Base-by-base conservation (phyloP, 2,329 filamentous ascomycete genomes). In the Fusarium ambrosium region DNA sequence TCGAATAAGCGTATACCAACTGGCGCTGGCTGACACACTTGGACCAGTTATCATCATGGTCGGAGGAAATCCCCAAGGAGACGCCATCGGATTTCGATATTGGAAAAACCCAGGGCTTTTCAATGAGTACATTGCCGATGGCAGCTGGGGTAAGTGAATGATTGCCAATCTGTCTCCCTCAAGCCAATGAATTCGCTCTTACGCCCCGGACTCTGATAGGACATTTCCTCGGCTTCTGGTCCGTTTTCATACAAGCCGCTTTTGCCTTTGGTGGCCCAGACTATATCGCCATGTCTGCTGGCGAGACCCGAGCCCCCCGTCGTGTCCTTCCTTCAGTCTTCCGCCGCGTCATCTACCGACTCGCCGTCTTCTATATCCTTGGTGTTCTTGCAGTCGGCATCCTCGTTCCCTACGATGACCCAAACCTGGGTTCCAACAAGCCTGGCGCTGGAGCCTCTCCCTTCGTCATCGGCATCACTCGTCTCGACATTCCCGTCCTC, bases 291-390 rank as follows among this genome's bases (percentile, higher is more conserved):
- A 87, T 89, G 64, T 82, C 84, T 1, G 82, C 84, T 3, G 85
- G 84, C 13, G 91, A 93, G 81, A 88, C 91, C 14, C 87, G 91
- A 76, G 91, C 92, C 77, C 91, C 91, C 0, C 87, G 91, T 29
- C 81, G 82, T 6, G 87, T 90, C 20, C 89, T 94, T 82, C 92
- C 92, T 0, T 88, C 87, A 63, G 92, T 92, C 0, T 93, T 89
- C 82, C 93, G 92, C 70, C 89, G 90, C 36, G 91, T 94, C n/a
- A 93, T 94, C 82, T 93, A 92, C 80, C 90, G 92, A 48, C 84
- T 94, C 32, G 91, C 90, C 0, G 82, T 87, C 0, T 93, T 94
- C 82, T 94, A 93, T 82, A 87, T 93, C n/a, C 85, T 94, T 82
- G 68, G 84, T 85, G 87, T 91, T 34, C 88, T 90, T 58, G 84